phyloP scores from a whole-genome alignment of 2,329 filamentous ascomycete species.

The Scedosporium dehoogii region DNA sequence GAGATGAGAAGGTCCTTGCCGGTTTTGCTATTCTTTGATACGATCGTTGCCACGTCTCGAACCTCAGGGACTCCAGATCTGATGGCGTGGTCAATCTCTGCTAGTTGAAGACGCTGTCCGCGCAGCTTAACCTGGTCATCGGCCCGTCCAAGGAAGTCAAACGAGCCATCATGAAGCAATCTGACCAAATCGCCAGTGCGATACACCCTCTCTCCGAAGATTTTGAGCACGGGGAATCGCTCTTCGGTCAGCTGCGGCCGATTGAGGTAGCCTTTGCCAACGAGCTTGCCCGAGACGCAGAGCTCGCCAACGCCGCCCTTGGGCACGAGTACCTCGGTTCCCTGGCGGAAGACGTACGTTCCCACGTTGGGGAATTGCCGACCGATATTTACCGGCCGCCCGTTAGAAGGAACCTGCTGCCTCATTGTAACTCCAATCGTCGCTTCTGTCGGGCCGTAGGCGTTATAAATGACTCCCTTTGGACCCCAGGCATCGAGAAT shows the following conservation, averaged over 20 bases:
- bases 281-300: constrained; percentile 76
- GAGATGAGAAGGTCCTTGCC: constrained; percentile 77
- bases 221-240: constrained; percentile 57
- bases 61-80: constrained; percentile 47
- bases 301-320: constrained; percentile 77
- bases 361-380: constrained; percentile 81
- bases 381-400: constrained; percentile 81
- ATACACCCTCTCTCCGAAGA: constrained; percentile 58
- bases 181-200: constrained; percentile 84
- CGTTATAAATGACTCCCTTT: constrained; percentile 76
- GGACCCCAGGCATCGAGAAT: constrained; percentile 81
- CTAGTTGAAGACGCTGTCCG: constrained; percentile 80
- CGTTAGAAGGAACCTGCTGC: constrained; percentile 65
- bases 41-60: constrained; percentile 65
- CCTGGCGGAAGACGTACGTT: constrained; percentile 64
- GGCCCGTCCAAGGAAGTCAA: constrained; percentile 78
- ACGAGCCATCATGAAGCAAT: constrained; percentile 67
- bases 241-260: constrained; percentile 66
- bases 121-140: constrained; percentile 91
- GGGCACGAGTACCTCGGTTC: constrained; percentile 60
- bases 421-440: constrained; percentile 92
- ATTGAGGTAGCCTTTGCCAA: constrained; percentile 84
- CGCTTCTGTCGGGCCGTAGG: constrained; percentile 84
- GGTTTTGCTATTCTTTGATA: constrained; percentile 58
- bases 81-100: constrained; percentile 82